phyloP scores from a whole-genome alignment of 495 filamentous ascomycete genomes.

The Parmelia sp. region DNA sequence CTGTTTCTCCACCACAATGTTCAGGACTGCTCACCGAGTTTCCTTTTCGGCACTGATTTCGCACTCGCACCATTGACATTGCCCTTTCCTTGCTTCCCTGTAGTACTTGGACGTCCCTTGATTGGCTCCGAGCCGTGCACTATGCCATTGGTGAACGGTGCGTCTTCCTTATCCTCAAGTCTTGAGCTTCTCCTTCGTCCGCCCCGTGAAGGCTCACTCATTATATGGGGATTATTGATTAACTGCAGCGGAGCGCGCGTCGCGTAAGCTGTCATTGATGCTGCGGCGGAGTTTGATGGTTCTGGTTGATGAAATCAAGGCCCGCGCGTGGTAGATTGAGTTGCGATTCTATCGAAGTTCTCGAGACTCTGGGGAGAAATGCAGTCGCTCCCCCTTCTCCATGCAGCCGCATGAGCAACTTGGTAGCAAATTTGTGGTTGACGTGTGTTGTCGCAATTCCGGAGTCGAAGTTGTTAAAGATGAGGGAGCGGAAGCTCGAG shows the following conservation, averaged over 20 bases:
- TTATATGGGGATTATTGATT: slow-evolving; percentile 29
- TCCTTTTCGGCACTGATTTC: slow-evolving; percentile 35
- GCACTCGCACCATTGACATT: slow-evolving; percentile 19
- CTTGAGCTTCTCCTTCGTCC: slow-evolving; percentile 36
- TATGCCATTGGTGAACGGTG: slow-evolving; percentile 19
- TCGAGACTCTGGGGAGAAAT: not conserved
- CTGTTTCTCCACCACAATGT: not conserved
- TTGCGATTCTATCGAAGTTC: not conserved
- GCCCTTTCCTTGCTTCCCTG: slow-evolving; percentile 29
- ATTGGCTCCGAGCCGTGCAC: slow-evolving; percentile 20
- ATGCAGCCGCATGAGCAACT: not conserved
- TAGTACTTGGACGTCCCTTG: slow-evolving; percentile 18
- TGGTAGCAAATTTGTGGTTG: not conserved
- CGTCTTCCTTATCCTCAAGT: slow-evolving; percentile 38
- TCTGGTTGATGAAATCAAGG: not conserved
- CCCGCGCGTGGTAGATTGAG: not conserved
- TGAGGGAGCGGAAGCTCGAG: slow-evolving; percentile 18
- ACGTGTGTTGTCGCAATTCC: slow-evolving; percentile 12
- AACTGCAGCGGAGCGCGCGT: slow-evolving; percentile 33
- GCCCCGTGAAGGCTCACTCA: slow-evolving; percentile 27
- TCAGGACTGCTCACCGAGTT: slow-evolving; percentile 38
- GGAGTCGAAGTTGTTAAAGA: slow-evolving; percentile 14
- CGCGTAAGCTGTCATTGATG: slow-evolving; percentile 33
- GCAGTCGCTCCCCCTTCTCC: slow-evolving; percentile 5
- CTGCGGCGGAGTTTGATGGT: slow-evolving; percentile 13